Evolutionary conservation across 192 early-diverging fungal species (phyloP).

Genomic region (Linnemannia zychae): DNA sequence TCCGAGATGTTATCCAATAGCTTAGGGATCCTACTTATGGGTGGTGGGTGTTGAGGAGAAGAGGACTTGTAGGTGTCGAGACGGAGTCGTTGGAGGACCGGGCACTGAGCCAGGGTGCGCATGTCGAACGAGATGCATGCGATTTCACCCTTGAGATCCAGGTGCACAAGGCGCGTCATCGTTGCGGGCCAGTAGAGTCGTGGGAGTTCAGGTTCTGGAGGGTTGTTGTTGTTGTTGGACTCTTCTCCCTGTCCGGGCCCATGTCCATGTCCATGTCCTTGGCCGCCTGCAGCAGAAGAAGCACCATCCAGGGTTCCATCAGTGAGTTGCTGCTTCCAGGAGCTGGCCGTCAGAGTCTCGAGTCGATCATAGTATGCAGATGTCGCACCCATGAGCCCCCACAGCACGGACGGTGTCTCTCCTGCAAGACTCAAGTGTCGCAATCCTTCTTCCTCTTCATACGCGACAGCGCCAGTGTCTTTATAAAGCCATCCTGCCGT

Average conservation of each 20-base stretch:
- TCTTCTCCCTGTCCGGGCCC: background rate
- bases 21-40: background rate
- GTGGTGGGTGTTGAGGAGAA: background rate
- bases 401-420: conserved; percentile 6
- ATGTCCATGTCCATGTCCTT: background rate
- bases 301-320: background rate
- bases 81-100: background rate
- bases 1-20: background rate
- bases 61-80: conserved; percentile 18
- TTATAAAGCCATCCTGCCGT: background rate
- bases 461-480: background rate
- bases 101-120: conserved; percentile 9
- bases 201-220: background rate
- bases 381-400: conserved; percentile 8
- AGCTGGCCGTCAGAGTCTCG: background rate
- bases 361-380: conserved; percentile 6
- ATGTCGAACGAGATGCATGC: conserved; percentile 1
- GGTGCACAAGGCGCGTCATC: conserved; percentile 5
- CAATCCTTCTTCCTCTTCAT: background rate
- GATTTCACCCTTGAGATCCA: conserved; percentile 28
- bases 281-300: background rate
- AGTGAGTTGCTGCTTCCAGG: conserved; percentile 10
- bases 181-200: background rate
- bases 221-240: background rate
- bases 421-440: conserved; percentile 18